A percentile compares a stretch with the other conserved stretches of the same genome.
These are phyloP conservation scores for Trichoderma lentiforme DNA, from an alignment of 2,329 filamentous ascomycete genomes.

Conservation along the genomic window DNA sequence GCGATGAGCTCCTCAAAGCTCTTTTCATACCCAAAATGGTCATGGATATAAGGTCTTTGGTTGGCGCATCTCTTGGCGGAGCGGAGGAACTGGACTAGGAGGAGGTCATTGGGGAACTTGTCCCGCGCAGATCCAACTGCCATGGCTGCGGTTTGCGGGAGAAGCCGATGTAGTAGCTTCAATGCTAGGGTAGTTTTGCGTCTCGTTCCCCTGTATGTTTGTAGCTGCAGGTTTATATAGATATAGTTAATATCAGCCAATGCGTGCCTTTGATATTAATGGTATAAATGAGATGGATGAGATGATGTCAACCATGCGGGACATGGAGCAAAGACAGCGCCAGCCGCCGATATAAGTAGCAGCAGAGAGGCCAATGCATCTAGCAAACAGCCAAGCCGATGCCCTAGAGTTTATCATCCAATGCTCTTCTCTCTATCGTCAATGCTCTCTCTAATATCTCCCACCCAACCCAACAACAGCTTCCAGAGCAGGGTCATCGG, in stretches of 20 bases:
- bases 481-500: slow-evolving; percentile 7
- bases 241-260: neutral
- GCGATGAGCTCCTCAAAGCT: slow-evolving; percentile 22
- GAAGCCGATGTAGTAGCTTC: neutral
- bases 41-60: slow-evolving; percentile 17
- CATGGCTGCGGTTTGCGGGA: neutral
- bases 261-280: neutral
- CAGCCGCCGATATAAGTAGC: neutral
- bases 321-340: neutral
- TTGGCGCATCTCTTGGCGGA: slow-evolving; percentile 15
- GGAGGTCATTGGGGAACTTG: slow-evolving; percentile 20
- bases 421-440: neutral
- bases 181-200: neutral
- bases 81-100: slow-evolving; percentile 21
- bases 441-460: neutral
- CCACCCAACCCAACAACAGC: neutral
- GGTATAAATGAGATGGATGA: neutral
- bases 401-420: neutral
- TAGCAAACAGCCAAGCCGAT: neutral
- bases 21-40: slow-evolving; percentile 23
- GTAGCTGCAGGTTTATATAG: neutral
- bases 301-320: neutral
- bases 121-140: neutral
- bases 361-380: neutral
- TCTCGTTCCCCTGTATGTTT: neutral